phyloP scores from a whole-genome alignment of 108 stramenopile genomes.

The Fistulifera pelliculosa region DNA sequence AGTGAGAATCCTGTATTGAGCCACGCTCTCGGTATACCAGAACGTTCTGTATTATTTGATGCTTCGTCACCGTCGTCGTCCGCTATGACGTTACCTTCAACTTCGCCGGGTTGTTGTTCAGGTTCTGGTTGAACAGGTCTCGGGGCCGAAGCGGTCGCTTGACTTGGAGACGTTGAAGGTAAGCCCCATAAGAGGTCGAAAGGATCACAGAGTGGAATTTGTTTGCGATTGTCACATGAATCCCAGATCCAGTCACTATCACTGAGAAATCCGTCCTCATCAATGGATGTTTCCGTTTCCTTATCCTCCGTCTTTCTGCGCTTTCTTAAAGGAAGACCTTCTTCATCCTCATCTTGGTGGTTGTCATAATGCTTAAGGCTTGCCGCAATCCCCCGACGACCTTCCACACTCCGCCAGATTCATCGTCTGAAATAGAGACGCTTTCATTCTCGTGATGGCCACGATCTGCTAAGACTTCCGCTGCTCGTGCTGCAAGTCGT shows the following conservation, averaged over 20 bases:
- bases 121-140: not conserved
- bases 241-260: slow-evolving; percentile 33
- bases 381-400: not conserved
- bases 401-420: slow-evolving; percentile 6
- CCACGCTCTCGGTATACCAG: slow-evolving; percentile 39
- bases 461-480: not conserved
- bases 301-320: too few relatives aligned
- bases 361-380: not conserved
- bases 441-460: not conserved
- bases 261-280: slow-evolving; percentile 23
- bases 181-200: slow-evolving; percentile 12
- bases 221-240: not conserved
- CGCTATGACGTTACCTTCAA: slow-evolving; percentile 8
- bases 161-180: slow-evolving; percentile 2
- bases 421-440: slow-evolving; percentile 46
- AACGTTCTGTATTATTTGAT: not conserved
- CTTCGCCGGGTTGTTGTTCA: not conserved
- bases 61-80: slow-evolving; percentile 22
- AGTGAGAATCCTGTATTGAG: slow-evolving; percentile 31
- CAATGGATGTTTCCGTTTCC: slow-evolving; percentile 7
- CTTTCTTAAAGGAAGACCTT: too few relatives aligned
- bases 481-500: too few relatives aligned
- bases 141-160: not conserved
- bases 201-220: slow-evolving; percentile 3
- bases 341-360: not conserved